Percentiles rank a stretch among this genome's conserved stretches.
These are phyloP conservation scores for Trichocomaceae sp. DNA, from an alignment of 2,329 filamentous ascomycete genomes.

Conservation along the genomic window DNA sequence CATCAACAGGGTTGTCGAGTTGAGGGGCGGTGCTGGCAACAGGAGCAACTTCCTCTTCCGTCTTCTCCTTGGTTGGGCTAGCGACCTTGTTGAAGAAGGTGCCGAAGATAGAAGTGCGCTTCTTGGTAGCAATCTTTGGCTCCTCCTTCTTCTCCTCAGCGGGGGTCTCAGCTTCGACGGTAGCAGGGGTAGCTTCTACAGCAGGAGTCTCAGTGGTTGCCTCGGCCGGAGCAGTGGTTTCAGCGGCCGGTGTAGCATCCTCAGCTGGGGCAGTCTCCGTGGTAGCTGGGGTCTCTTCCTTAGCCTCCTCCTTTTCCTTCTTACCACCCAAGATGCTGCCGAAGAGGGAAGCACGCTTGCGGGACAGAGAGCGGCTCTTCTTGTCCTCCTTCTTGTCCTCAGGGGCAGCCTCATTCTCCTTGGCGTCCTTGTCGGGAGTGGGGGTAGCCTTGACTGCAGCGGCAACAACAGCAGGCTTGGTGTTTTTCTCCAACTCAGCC, in stretches of 20 bases:
- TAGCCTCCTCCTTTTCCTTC: constrained; percentile 47
- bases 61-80: constrained; percentile 41
- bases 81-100: constrained; percentile 66
- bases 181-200: no score
- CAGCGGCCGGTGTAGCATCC: constrained; percentile 29
- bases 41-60: constrained; percentile 42
- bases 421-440: constrained; percentile 13
- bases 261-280: constrained; percentile 32
- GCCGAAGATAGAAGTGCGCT: constrained; percentile 80
- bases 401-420: constrained; percentile 31
- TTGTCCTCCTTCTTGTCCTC: constrained; percentile 40
- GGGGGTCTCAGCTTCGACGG: constrained; percentile 29
- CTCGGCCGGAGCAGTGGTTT: constrained; percentile 26
- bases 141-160: constrained; percentile 35
- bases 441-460: constrained; percentile 17
- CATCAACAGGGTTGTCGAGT: constrained; percentile 40
- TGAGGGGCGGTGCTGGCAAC: constrained; percentile 46
- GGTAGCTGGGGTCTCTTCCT: constrained; percentile 37
- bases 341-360: constrained; percentile 55
- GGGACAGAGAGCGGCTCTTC: constrained; percentile 55
- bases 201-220: constrained; percentile 25
- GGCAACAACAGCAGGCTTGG: constrained; percentile 38
- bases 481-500: constrained; percentile 66
- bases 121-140: constrained; percentile 52
- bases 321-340: constrained; percentile 50